Conservation (phyloP, 2,329 filamentous ascomycete genomes). For the Colletotrichum falcatum region DNA sequence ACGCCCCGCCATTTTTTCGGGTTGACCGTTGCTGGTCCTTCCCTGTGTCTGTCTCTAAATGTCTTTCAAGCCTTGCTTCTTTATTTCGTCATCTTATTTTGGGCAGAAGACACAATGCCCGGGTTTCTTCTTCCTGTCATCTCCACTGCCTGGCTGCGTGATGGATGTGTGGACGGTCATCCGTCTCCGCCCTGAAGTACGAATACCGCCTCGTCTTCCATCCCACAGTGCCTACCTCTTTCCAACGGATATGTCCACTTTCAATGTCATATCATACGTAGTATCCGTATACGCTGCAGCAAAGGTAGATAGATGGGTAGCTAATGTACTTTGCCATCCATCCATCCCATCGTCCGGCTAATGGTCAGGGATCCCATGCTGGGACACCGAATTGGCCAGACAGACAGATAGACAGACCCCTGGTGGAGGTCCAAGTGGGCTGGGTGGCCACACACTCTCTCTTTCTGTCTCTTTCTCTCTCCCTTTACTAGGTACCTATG, state of each 20-base stretch:
- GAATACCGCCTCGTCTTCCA: neutral
- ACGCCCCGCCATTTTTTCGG: constrained; percentile 27
- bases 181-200: neutral
- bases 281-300: neutral
- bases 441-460: constrained; percentile 22
- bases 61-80: neutral
- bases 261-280: neutral
- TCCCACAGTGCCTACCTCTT: neutral
- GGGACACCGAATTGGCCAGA: no score
- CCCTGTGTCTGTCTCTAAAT: neutral
- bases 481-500: no score
- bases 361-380: constrained; percentile 26
- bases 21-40: constrained; percentile 17
- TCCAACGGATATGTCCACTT: no score
- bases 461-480: neutral
- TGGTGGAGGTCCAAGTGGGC: constrained; percentile 38
- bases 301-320: neutral
- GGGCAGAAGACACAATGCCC: no score
- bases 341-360: constrained; percentile 21
- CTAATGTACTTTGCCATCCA: neutral
- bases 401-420: no score
- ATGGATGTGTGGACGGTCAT: neutral
- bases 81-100: neutral
- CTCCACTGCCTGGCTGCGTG: neutral
- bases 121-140: no score